phyloP scores from a whole-genome alignment of 202 grass and related monocot genomes.

The Elaeis oleifera region DNA sequence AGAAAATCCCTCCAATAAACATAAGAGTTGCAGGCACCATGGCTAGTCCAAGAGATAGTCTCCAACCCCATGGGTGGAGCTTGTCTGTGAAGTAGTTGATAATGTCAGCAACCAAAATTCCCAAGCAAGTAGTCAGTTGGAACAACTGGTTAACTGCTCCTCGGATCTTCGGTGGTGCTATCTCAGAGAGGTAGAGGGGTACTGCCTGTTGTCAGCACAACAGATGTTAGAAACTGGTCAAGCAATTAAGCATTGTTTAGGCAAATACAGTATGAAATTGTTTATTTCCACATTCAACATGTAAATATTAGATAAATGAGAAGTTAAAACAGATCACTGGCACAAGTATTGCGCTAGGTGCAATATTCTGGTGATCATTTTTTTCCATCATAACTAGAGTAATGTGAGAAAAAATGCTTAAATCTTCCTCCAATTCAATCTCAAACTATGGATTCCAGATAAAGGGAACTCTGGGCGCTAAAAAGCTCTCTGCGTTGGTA shows the following conservation, averaged over 20 bases:
- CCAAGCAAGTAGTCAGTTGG: conserved; percentile 86
- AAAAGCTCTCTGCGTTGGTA: too few species aligned
- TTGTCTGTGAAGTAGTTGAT: conserved; percentile 89
- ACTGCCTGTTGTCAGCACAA: conserved; percentile 33
- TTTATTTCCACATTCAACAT: too few species aligned
- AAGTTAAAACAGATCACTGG: too few species aligned
- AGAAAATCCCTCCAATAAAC: conserved; percentile 66
- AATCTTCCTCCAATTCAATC: too few species aligned
- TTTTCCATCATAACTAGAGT: too few species aligned
- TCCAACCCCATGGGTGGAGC: conserved; percentile 88
- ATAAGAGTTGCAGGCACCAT: conserved; percentile 69
- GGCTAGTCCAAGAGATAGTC: conserved; percentile 76
- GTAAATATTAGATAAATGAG: too few species aligned
- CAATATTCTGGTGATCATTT: too few species aligned
- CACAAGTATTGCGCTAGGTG: too few species aligned
- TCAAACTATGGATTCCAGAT: too few species aligned
- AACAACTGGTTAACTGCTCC: conserved; percentile 98
- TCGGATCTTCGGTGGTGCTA: conserved; percentile 73
- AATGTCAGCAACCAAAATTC: conserved; percentile 75
- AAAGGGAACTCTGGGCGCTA: too few species aligned
- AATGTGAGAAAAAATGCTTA: too few species aligned
- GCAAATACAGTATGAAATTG: neutral
- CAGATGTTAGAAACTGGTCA: neutral
- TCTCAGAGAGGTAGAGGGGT: conserved; percentile 83
- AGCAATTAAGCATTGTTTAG: neutral